A percentile compares a stretch with the other conserved stretches of the same genome.
Evolutionary conservation across 495 filamentous ascomycete species (phyloP).

Genomic region (Lasiosphaeria miniovina): DNA sequence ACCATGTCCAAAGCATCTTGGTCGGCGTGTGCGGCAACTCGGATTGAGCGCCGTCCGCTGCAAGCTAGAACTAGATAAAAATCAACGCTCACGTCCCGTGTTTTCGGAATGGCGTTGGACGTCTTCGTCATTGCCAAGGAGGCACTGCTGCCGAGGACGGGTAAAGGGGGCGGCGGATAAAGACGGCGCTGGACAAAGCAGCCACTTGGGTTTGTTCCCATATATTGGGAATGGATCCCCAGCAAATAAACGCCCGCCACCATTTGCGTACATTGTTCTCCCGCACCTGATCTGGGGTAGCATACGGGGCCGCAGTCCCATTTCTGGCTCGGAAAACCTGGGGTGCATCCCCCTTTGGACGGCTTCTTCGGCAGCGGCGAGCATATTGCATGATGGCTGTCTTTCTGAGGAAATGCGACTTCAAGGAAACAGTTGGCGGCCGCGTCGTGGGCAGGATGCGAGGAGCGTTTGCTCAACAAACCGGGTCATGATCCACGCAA

Average conservation of each 20-base stretch:
- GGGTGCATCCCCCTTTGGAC: constrained; percentile 11
- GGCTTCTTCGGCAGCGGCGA: constrained; percentile 5
- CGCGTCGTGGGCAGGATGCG: background rate
- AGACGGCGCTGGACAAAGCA: background rate
- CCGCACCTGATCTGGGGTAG: constrained; percentile 19
- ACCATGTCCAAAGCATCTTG: background rate
- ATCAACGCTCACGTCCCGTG: background rate
- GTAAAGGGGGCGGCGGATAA: constrained; percentile 18
- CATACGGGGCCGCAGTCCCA: background rate
- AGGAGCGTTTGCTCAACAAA: background rate
- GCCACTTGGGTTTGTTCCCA: constrained; percentile 9
- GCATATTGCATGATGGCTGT: background rate
- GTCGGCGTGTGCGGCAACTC: background rate
- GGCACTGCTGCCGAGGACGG: constrained; percentile 9
- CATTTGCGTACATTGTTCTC: constrained; percentile 4
- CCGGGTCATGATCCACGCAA: background rate
- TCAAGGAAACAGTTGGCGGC: background rate
- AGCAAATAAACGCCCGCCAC: constrained; percentile 4
- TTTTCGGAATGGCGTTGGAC: background rate
- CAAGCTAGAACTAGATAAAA: background rate
- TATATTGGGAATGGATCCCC: constrained; percentile 9
- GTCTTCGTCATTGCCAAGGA: constrained; percentile 14
- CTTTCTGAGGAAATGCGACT: background rate
- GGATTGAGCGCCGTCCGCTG: background rate
- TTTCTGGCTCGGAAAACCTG: constrained; percentile 9